These are phyloP conservation scores for Cyclotella baltica DNA, from an alignment of 108 stramenopile species.

Conservation along the genomic window DNA sequence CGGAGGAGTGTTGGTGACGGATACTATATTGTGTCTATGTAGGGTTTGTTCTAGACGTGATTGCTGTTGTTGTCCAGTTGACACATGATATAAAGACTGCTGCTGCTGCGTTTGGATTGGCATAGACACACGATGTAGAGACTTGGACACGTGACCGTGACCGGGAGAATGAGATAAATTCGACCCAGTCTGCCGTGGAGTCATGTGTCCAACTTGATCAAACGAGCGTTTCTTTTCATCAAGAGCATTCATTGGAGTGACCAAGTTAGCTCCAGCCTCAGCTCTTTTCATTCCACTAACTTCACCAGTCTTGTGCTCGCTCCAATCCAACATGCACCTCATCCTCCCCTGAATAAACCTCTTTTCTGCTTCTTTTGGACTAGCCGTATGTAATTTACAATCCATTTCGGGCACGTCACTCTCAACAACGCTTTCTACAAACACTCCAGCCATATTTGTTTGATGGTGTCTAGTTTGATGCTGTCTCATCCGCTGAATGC, in stretches of 20 bases:
- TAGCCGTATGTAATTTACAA: background rate
- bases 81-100: background rate
- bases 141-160: background rate
- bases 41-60: background rate
- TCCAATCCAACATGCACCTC: constrained; percentile 20
- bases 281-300: background rate
- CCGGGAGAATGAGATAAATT: background rate
- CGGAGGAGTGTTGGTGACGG: background rate
- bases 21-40: background rate
- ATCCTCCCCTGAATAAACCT: background rate
- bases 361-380: background rate
- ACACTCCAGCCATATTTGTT: background rate
- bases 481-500: background rate
- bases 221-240: background rate
- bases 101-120: background rate
- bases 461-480: background rate
- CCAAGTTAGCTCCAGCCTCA: background rate
- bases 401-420: background rate
- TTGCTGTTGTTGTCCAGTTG: background rate
- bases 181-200: background rate
- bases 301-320: background rate
- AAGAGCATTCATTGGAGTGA: background rate
- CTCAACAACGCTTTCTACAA: background rate
- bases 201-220: background rate
- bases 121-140: background rate